Conservation (phyloP, 176 grass and related monocot species). For the Aegilops umbellulata region DNA sequence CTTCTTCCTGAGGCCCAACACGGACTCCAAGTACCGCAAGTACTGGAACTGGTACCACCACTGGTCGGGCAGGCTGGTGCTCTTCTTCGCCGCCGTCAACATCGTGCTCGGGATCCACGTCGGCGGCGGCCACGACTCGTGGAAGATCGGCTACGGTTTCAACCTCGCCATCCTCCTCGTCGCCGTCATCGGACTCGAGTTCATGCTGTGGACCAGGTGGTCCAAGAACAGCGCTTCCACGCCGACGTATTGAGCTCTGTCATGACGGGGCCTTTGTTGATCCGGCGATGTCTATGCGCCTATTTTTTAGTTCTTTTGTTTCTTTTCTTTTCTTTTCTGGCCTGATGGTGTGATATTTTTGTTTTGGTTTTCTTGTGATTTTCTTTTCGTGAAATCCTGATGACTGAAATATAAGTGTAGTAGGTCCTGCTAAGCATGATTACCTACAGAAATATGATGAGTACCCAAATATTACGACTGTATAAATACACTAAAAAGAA, state of each 20-base stretch:
- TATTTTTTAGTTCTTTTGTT: not conserved
- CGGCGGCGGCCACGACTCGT: constrained; percentile 64
- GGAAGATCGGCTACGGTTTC: constrained; percentile 89
- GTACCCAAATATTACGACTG: too few relatives aligned
- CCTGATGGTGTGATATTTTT: not conserved
- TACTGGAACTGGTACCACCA: constrained; percentile 98
- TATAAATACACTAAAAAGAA: too few relatives aligned
- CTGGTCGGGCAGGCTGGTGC: constrained; percentile 66
- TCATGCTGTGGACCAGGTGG: constrained; percentile 83
- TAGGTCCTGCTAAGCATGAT: not conserved
- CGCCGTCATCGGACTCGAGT: constrained; percentile 58
- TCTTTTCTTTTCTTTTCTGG: not conserved
- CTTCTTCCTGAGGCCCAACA: constrained; percentile 58
- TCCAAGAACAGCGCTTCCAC: constrained; percentile 49
- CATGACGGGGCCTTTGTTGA: not conserved
- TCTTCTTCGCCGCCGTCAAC: constrained; percentile 87
- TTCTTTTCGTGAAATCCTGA: not conserved
- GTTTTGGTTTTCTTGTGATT: not conserved
- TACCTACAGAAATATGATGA: too few relatives aligned
- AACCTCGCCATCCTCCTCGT: constrained; percentile 71
- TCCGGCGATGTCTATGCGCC: not conserved
- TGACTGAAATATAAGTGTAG: not conserved
- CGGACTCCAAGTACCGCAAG: constrained; percentile 72
- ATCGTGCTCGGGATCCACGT: constrained; percentile 79
- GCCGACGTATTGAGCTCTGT: constrained; percentile 41